Evolutionary conservation across 2,329 filamentous ascomycete species (phyloP).

Genomic region (Arthrocladium fulminans): DNA sequence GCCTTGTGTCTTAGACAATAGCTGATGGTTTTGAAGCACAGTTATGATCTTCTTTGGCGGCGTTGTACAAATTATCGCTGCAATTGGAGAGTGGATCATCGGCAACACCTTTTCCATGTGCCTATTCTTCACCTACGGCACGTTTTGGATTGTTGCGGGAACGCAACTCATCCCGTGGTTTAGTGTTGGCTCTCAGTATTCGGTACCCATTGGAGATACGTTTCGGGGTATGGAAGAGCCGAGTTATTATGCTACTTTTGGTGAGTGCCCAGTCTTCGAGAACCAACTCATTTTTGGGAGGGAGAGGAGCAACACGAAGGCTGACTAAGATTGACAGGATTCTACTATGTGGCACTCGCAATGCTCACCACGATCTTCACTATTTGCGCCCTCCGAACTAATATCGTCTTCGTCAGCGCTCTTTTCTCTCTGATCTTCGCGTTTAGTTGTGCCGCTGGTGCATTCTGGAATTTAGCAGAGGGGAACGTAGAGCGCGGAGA

Average conservation of each 20-base stretch:
- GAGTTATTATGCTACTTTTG: constrained; percentile 12
- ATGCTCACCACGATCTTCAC: constrained; percentile 8
- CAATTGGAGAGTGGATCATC: constrained; percentile 26
- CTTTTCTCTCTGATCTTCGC: constrained; percentile 12
- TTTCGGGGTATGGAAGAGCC: constrained; percentile 9
- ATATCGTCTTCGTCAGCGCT: constrained; percentile 1
- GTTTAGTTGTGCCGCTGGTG: constrained; percentile 10
- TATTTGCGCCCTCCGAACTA: constrained; percentile 9
- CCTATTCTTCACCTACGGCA: constrained; percentile 27
- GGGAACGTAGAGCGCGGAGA: not conserved
- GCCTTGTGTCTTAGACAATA: not conserved
- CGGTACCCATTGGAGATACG: constrained; percentile 1
- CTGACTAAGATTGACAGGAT: constrained; percentile 6
- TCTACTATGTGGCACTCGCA: constrained; percentile 12
- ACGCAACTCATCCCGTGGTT: constrained; percentile 10
- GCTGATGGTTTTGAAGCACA: constrained; percentile 13
- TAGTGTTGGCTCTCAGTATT: constrained; percentile 9
- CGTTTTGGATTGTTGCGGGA: constrained; percentile 7
- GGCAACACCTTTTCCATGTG: constrained; percentile 46
- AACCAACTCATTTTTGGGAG: not conserved
- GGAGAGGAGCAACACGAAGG: not conserved
- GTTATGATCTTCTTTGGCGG: constrained; percentile 22
- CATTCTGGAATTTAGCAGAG: constrained; percentile 11
- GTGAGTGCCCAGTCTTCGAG: constrained; percentile 2
- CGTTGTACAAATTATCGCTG: constrained; percentile 23